Conservation (phyloP, 306 rosid genomes). For the Acacia confusa region DNA sequence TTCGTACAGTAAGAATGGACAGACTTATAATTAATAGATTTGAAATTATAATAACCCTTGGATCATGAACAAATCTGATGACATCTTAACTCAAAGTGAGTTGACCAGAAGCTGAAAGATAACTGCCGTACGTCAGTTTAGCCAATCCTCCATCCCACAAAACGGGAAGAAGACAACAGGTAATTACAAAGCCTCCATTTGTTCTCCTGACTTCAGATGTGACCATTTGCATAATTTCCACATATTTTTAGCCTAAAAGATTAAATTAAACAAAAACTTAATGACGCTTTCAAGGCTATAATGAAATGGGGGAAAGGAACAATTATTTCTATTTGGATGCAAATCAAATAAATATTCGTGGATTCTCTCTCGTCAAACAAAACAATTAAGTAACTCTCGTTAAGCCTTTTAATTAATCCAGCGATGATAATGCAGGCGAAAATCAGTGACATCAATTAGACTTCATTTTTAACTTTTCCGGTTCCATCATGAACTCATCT, state of each 20-base stretch:
- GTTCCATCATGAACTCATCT: neutral
- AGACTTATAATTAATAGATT: neutral
- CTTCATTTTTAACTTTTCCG: neutral
- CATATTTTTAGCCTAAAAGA: neutral
- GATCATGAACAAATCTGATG: neutral
- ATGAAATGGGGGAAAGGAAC: neutral
- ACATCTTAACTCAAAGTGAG: neutral
- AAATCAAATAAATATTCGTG: slow-evolving; percentile 16
- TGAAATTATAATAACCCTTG: neutral
- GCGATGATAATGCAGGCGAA: slow-evolving; percentile 22
- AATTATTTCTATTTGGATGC: slow-evolving; percentile 1
- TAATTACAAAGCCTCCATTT: slow-evolving; percentile 35
- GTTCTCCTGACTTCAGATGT: slow-evolving; percentile 13
- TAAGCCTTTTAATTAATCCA: neutral
- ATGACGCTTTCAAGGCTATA: slow-evolving; percentile 20
- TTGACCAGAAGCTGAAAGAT: neutral
- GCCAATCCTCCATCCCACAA: neutral
- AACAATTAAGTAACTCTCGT: slow-evolving; percentile 33
- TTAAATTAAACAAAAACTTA: neutral
- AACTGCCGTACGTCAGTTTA: neutral
- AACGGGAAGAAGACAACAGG: slow-evolving; percentile 31
- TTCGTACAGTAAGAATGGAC: neutral
- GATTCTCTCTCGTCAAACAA: slow-evolving; percentile 31
- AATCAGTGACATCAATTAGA: slow-evolving; percentile 38
- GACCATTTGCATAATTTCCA: slow-evolving; percentile 30